Evolutionary conservation across 495 filamentous ascomycete species (phyloP).

Genomic region (Penicillium pulvis): DNA sequence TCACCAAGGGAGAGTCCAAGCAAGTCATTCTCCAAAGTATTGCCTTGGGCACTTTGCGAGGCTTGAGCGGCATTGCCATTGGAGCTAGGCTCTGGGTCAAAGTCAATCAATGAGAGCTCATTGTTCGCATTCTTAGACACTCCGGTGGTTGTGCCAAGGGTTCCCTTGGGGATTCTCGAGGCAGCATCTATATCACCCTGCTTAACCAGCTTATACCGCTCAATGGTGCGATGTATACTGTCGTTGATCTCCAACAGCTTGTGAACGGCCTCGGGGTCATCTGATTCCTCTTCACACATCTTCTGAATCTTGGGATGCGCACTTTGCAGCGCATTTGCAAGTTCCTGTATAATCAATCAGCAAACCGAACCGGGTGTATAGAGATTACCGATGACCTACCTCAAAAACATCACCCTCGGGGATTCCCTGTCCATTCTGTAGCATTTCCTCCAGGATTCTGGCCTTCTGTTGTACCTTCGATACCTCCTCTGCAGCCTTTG

Average conservation of each 20-base stretch:
- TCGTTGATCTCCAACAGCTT: conserved; percentile 98
- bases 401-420: conserved; percentile 92
- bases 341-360: conserved; percentile 55
- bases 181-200: conserved; percentile 90
- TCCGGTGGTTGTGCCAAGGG: conserved; percentile 68
- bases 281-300: conserved; percentile 99
- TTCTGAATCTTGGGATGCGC: conserved; percentile 98
- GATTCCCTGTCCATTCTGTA: conserved; percentile 82
- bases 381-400: conserved; percentile 38
- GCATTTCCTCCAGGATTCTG: conserved; percentile 85
- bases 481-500: conserved; percentile 95
- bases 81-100: conserved; percentile 63
- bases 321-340: conserved; percentile 86
- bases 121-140: conserved; percentile 75
- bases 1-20: conserved; percentile 70
- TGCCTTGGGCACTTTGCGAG: conserved; percentile 27
- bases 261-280: conserved; percentile 92
- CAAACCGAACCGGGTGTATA: background rate
- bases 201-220: conserved; percentile 91
- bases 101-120: conserved; percentile 92
- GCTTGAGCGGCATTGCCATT: conserved; percentile 48
- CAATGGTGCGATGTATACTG: conserved; percentile 95
- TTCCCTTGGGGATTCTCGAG: conserved; percentile 82
- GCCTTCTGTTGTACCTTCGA: conserved; percentile 91
- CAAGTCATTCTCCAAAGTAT: conserved; percentile 63